These are phyloP conservation scores for Globisporangium recalcitrans DNA, from an alignment of 352 stramenopile genomes.

Conservation along the genomic window DNA sequence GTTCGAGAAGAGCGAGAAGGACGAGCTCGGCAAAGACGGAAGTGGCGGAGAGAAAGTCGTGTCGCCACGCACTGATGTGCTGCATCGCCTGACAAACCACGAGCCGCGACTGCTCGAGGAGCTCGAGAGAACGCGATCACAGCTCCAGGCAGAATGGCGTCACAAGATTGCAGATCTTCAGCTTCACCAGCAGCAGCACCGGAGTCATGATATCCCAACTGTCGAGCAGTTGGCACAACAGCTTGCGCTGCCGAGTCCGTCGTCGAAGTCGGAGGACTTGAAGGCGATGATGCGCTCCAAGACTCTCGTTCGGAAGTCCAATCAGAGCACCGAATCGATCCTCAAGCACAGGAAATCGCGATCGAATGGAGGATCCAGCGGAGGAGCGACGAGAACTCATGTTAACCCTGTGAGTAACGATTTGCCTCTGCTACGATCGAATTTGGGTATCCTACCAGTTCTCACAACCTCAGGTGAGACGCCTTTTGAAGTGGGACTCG, in stretches of 20 bases:
- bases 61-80: constrained; percentile 54
- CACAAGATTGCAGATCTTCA: constrained; percentile 57
- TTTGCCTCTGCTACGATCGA: constrained; percentile 21
- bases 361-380: not conserved
- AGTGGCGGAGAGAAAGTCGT: constrained; percentile 8
- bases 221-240: constrained; percentile 41
- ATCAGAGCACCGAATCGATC: constrained; percentile 37
- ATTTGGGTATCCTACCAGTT: constrained; percentile 64
- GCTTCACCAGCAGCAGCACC: constrained; percentile 25
- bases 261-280: constrained; percentile 19
- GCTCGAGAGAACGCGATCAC: constrained; percentile 63
- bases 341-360: constrained; percentile 40
- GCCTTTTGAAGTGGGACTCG: constrained; percentile 65
- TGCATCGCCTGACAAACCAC: constrained; percentile 73
- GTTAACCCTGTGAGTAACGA: not conserved
- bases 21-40: not conserved
- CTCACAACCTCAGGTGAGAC: constrained; percentile 65
- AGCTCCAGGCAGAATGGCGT: constrained; percentile 62
- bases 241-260: constrained; percentile 22
- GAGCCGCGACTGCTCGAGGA: constrained; percentile 72
- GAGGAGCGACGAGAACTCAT: not conserved
- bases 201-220: constrained; percentile 17
- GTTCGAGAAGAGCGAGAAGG: not conserved
- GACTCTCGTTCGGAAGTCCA: constrained; percentile 36
- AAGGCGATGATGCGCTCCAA: constrained; percentile 39